Evolutionary conservation across 2,329 filamentous ascomycete species (phyloP), one percentile per base, ranked within the genome.

Genomic region (Rhynchosporium graminicola): DNA sequence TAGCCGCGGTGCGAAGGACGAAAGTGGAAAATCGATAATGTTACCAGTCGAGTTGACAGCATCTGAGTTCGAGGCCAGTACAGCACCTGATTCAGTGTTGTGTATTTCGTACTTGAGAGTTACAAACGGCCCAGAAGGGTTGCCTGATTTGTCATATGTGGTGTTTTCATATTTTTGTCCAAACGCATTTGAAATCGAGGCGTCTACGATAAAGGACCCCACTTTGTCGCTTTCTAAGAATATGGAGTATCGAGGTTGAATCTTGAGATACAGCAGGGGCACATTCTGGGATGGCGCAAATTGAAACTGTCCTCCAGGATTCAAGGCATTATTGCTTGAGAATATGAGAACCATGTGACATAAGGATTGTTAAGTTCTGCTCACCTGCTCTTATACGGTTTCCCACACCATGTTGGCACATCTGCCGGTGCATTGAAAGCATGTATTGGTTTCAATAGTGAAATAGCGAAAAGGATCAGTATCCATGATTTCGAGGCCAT

Each of bases 301-400:
- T 7, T 75, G 65, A 5, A 83, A 74, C 69, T 75, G 74, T 26
- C 82, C 81, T 40, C 79, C 80, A 0, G 80, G 81, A 64, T 81
- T 71, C 65, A 80, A 77, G 0, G 79, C 77, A 3, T 76, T 74
- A 61, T 80, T 77, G 54, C 80, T 80, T 47, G 3, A 36, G 12
- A 43, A 38, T 36, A 15, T 1, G 13, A 58, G 10, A 57, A 38
- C 31, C 33, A 6, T 4, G 15, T 61, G 26, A 51, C 38, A 29
- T 51, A 46, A 57, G 10, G 2, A 8, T 10, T 20, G 0, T 3
- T 12, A 26, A 29, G 10, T 7, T 15, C 15, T 13, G 68, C 74
- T 70, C 68, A 79, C 74, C 70, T 75, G 43, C 72, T 70, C 38
- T 70, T 70, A 68, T 80, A 81, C 13, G 79, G 78, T 65, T 82